phyloP scores from a whole-genome alignment of 2,329 filamentous ascomycete genomes.

The Alternaria brassicicola region DNA sequence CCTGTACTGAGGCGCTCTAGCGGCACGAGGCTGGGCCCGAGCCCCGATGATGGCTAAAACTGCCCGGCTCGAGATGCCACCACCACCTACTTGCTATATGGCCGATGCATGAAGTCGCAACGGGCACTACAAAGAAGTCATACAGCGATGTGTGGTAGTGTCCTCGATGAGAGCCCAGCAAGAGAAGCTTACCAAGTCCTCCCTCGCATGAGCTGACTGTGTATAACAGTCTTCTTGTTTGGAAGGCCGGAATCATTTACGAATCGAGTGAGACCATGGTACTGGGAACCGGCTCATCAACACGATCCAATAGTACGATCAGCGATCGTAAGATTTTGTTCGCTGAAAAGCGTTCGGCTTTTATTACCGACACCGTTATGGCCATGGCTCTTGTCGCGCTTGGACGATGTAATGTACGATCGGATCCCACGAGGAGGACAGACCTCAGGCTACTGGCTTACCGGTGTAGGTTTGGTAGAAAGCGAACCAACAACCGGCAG shows the following conservation, averaged over 20 bases:
- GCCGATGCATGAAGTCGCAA: background rate
- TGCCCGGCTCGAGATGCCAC: slow-evolving; percentile 60
- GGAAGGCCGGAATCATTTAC: background rate
- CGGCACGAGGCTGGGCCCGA: slow-evolving; percentile 87
- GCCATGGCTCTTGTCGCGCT: background rate
- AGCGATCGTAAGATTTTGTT: background rate
- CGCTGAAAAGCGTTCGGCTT: background rate
- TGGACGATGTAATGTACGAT: background rate
- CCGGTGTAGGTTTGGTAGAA: background rate
- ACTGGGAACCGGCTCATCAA: background rate
- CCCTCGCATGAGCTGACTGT: background rate
- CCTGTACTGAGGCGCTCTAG: slow-evolving; percentile 88
- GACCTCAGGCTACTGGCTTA: background rate
- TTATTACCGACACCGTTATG: background rate
- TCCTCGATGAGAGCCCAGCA: background rate
- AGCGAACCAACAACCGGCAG: background rate
- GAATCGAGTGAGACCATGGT: background rate
- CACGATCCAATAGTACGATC: background rate
- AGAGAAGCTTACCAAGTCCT: background rate
- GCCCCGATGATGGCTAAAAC: slow-evolving; percentile 90
- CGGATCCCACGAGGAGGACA: background rate
- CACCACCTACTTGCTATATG: background rate
- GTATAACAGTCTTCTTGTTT: background rate
- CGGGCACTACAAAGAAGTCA: background rate
- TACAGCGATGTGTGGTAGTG: background rate